phyloP scores from a whole-genome alignment of 768 basidiomycete genomes.

The Gymnopilus dilepis region DNA sequence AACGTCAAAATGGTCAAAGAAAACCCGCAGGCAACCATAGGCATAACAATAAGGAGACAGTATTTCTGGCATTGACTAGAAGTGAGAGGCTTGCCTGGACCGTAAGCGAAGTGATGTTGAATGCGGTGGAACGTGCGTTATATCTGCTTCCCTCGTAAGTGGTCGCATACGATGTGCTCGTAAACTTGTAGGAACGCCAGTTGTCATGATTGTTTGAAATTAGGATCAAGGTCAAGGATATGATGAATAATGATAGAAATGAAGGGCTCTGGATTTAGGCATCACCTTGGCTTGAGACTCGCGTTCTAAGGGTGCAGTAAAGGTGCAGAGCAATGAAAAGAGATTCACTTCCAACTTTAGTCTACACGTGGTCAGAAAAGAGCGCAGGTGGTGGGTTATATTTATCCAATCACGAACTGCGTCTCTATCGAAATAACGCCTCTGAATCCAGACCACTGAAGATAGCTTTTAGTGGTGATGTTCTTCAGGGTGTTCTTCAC shows the following conservation, averaged over 20 bases:
- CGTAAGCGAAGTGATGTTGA: background rate
- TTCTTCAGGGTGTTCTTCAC: conserved; percentile 53
- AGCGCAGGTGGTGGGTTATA: conserved; percentile 22
- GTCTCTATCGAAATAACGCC: conserved; percentile 16
- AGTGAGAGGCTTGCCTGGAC: conserved; percentile 14
- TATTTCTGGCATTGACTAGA: conserved; percentile 12
- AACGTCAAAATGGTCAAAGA: conserved; percentile 5
- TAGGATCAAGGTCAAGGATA: conserved; percentile 8
- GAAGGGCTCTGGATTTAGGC: background rate
- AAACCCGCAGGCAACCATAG: background rate
- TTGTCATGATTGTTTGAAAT: conserved; percentile 8
- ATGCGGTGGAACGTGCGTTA: background rate
- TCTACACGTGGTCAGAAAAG: conserved; percentile 22
- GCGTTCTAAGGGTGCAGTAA: too few relatives aligned
- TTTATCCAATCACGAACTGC: conserved; percentile 22
- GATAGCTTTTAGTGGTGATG: conserved; percentile 46
- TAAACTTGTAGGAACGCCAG: background rate
- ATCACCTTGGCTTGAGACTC: background rate
- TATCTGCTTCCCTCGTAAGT: too few relatives aligned
- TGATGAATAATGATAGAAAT: background rate
- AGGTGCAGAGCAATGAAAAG: conserved; percentile 7
- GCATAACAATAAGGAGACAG: conserved; percentile 19
- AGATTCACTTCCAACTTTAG: conserved; percentile 5
- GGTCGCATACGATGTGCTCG: too few relatives aligned
- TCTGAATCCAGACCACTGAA: conserved; percentile 7